Base-by-base conservation (phyloP, 352 stramenopile genomes). In the Aphanomyces astaci region DNA sequence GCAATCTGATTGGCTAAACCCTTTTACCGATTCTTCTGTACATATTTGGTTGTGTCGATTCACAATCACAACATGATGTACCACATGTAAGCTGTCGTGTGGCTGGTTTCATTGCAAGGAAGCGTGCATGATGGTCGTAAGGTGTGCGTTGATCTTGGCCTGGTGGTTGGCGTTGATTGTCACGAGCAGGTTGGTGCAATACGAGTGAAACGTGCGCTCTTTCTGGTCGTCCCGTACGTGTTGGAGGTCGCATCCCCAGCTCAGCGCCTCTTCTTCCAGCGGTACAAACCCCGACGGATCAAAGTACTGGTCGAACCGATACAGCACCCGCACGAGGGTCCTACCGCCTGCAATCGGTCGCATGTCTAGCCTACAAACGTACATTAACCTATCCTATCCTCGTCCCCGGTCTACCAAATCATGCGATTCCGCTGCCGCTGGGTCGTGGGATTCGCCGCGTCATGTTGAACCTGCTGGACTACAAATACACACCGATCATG, bases 351-450 rank as follows among this genome's bases (percentile, higher is more conserved):
- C 19, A 4, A 59, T 5, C 15, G 51, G 51, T 30, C 51, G 51
- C 30, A 32, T 28, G 4, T 59, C 51, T 10, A 59, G 51, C 51
- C 51, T 59, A 59, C 11, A n/a, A 22, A 4, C 10, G 13, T 19
- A n/a, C 51, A 10, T 10, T 22, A 19, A 1, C 25, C 25, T n/a
- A n/a, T n/a, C n/a, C n/a, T n/a, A n/a, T n/a, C n/a, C n/a, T n/a
- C n/a, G n/a, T n/a, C n/a, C n/a, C n/a, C n/a, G n/a, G n/a, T n/a
- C n/a, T 57, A 68, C 62, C 62, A 68, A 43, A 68, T 43, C 28
- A 32, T 68, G 46, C 62, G 62, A 48, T 68, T 68, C 36, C 62
- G 33, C 27, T 68, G 62, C 7, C 62, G 62, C 24, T 59, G 22
- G 11, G n/a, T 48, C 43, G 24, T 59, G 5, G 62, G 62, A 27